Evolutionary conservation across 768 basidiomycete genomes (phyloP).

Genomic region (Tulasnella calospora): DNA sequence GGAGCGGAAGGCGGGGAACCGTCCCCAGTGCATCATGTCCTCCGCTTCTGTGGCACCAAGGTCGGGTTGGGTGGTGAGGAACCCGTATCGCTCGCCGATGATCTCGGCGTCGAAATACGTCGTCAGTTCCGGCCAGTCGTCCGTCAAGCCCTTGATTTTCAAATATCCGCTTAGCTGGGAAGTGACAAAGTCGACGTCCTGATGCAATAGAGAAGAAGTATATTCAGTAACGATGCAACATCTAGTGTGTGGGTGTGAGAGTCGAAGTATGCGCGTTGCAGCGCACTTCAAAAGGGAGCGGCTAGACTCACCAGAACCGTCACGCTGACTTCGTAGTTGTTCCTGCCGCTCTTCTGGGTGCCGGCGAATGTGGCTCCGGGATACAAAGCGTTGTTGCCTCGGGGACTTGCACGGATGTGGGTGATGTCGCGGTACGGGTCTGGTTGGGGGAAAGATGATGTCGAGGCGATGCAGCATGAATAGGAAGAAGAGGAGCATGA

Average conservation of each 20-base stretch:
- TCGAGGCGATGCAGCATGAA: slow-evolving; percentile 12
- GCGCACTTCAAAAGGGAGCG: too few species aligned
- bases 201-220: background rate
- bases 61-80: slow-evolving; percentile 60
- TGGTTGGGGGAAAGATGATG: slow-evolving; percentile 30
- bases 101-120: slow-evolving; percentile 97
- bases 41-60: slow-evolving; percentile 90
- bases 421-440: slow-evolving; percentile 72
- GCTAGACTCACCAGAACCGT: slow-evolving; percentile 72
- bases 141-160: slow-evolving; percentile 84
- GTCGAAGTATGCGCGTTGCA: slow-evolving; percentile 1
- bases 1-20: slow-evolving; percentile 85
- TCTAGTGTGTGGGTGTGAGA: slow-evolving; percentile 3
- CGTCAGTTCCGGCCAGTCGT: slow-evolving; percentile 92
- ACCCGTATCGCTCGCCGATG: slow-evolving; percentile 85
- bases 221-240: background rate
- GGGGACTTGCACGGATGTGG: slow-evolving; percentile 64
- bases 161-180: slow-evolving; percentile 89
- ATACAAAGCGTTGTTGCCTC: slow-evolving; percentile 72
- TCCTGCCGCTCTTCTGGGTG: slow-evolving; percentile 89
- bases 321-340: slow-evolving; percentile 91
- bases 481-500: background rate
- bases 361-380: slow-evolving; percentile 86
- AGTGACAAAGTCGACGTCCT: slow-evolving; percentile 86
- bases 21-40: slow-evolving; percentile 90